Conservation (phyloP, 2,329 filamentous ascomycete species). For the Hymenoscyphus infarciens region DNA sequence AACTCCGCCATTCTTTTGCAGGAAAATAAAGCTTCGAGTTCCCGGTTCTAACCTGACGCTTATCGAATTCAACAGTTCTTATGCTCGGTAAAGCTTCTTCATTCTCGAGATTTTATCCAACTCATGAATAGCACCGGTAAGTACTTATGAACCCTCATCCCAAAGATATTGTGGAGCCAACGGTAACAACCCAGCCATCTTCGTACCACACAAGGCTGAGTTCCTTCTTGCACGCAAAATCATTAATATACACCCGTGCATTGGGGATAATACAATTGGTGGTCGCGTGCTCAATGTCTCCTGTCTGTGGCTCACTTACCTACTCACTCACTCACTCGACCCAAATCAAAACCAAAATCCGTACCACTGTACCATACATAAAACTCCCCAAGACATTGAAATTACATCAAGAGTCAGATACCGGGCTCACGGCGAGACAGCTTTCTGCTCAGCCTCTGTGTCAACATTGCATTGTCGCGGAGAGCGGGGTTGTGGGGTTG, state of each 20-base stretch:
- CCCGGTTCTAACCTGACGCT: background rate
- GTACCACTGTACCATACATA: too few species aligned
- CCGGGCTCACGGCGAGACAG: background rate
- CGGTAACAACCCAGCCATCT: background rate
- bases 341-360: too few species aligned
- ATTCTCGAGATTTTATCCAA: background rate
- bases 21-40: background rate
- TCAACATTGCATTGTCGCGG: conserved; percentile 1
- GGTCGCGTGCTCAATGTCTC: too few species aligned
- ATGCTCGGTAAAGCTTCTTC: background rate
- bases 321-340: too few species aligned
- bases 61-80: background rate
- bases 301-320: too few species aligned
- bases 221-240: background rate
- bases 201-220: conserved; percentile 4
- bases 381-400: too few species aligned
- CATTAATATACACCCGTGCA: background rate
- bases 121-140: background rate
- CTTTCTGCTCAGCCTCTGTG: background rate
- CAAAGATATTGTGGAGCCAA: background rate
- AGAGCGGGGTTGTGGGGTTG: background rate
- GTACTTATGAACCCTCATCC: background rate
- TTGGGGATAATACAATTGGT: background rate
- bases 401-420: background rate
- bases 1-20: background rate